Base-by-base conservation (phyloP, 805 yeast genomes). In the Saccharomycopsis sp. region DNA sequence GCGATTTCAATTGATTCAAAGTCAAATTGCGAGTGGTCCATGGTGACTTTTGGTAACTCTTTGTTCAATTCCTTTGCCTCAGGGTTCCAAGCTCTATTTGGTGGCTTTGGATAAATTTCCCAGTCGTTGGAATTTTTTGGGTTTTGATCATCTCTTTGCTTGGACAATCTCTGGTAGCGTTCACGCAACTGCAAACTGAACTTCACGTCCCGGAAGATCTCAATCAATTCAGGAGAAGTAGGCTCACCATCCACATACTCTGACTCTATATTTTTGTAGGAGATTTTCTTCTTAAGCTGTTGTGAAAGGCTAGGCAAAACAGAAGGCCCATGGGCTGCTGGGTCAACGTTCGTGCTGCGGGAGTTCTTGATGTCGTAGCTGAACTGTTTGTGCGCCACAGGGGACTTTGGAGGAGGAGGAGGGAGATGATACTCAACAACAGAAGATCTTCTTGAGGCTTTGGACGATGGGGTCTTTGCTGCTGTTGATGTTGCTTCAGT, bases 21-120 rank as follows among this genome's bases (percentile, higher is more conserved):
- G 39, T 80, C 76, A 63, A 84, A 86, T 34, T 70, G 73, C 20
- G 56, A 48, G 34, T 60, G 63, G 27, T 54, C 59, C 19, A 60
- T 64, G 3, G 71, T 71, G 15, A 67, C 69, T 13, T 61, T 53
- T 44, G 73, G 71, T 36, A 70, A 39, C 1, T 51, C 46, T 20
- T 65, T 46, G 36, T 58, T 70, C 53, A 69, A 75, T 31, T 67
- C 56, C 50, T 59, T 67, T 35, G 62, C 51, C 13, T 63, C 69
- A 5, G 70, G 63, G 61, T 80, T 70, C 78, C 92, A 77, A 52
- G 89, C 77, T 3, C 98, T 96, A 50, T 77, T 77, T 10, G 98
- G 98, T 1, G 97, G 96, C 8, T 79, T 75, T 0, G 99, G 99
- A 56, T 88, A 89, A 37, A 92, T 77, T 12, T 56, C 56, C 97